Percentiles rank a stretch among this genome's conserved stretches.
These are phyloP conservation scores for Debaryomyces sp. DNA, from an alignment of 1,139 yeast genomes.

Conservation along the genomic window DNA sequence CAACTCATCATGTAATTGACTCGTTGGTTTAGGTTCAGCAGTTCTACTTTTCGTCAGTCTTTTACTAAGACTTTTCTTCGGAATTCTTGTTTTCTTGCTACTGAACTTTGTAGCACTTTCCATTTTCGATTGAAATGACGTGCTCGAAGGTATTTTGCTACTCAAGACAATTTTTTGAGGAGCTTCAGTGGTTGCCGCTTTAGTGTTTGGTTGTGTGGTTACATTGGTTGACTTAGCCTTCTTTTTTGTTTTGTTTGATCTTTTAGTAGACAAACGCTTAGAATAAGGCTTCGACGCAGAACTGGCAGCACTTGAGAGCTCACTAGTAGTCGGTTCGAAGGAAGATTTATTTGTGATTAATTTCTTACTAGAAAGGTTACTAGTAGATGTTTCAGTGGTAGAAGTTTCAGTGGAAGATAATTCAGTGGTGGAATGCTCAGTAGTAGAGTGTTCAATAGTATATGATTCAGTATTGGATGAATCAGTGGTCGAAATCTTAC, in stretches of 20 bases:
- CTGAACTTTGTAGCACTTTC: background rate
- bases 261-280: background rate
- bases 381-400: background rate
- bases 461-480: background rate
- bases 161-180: background rate
- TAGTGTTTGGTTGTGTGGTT: background rate
- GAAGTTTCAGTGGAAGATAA: background rate
- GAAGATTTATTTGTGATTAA: too few relatives aligned
- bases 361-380: background rate
- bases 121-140: background rate
- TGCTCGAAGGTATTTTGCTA: background rate
- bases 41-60: background rate
- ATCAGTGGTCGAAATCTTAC: background rate
- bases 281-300: background rate
- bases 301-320: background rate
- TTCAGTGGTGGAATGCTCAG: background rate
- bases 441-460: background rate
- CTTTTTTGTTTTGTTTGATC: background rate
- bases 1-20: slow-evolving; percentile 8
- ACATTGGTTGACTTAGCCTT: background rate
- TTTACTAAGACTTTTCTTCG: background rate
- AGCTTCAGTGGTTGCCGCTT: background rate
- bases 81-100: background rate
- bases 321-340: too few relatives aligned
- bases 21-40: background rate